phyloP scores from a whole-genome alignment of 2,329 filamentous ascomycete species.

The Aaosphaeria pasadenensis region DNA sequence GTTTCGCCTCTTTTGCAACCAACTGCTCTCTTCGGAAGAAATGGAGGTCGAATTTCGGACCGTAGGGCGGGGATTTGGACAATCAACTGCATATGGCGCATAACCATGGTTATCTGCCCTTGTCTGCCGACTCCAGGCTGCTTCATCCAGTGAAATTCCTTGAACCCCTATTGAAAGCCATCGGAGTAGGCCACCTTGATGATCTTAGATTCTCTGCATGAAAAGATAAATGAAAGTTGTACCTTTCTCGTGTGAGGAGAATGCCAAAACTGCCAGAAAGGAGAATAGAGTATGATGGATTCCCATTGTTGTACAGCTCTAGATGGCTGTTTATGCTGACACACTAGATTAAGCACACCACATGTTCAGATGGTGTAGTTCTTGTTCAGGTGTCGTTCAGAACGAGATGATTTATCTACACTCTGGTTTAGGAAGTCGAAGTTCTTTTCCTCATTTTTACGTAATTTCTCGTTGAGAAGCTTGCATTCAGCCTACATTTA shows the following conservation, averaged over 20 bases:
- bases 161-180: not conserved
- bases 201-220: not conserved
- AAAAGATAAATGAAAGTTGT: not conserved
- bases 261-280: not conserved
- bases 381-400: too few relatives aligned
- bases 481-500: too few relatives aligned
- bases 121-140: not conserved
- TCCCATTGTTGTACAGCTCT: too few relatives aligned
- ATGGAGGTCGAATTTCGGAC: slow-evolving; percentile 62
- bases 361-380: too few relatives aligned
- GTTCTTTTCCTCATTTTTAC: too few relatives aligned
- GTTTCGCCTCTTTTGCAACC: slow-evolving; percentile 66
- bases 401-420: too few relatives aligned
- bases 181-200: not conserved
- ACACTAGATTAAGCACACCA: too few relatives aligned
- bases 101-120: slow-evolving; percentile 57
- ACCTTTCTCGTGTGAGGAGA: not conserved
- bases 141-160: not conserved
- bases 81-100: slow-evolving; percentile 61
- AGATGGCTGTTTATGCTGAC: too few relatives aligned
- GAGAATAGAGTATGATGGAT: too few relatives aligned
- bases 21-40: slow-evolving; percentile 66
- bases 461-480: too few relatives aligned
- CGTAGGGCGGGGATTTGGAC: slow-evolving; percentile 62
- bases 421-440: too few relatives aligned